phyloP scores from a whole-genome alignment of 805 yeast genomes.

The baker's yeast (Saccharomyces cerevisiae) region DNA sequence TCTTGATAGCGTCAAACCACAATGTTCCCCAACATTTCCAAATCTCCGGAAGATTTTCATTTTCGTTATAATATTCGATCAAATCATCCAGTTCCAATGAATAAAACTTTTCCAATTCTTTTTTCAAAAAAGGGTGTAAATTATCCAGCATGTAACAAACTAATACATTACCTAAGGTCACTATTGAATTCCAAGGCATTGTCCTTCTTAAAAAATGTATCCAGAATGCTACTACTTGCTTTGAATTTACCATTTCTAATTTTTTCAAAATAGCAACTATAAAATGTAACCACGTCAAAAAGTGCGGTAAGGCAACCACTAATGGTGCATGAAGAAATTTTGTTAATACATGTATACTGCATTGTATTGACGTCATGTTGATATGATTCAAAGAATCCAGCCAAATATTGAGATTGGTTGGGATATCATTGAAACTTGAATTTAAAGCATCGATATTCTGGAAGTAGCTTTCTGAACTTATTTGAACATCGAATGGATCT shows the following conservation, averaged over 20 bases:
- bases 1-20: constrained; percentile 57
- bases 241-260: constrained; percentile 26
- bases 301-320: constrained; percentile 61
- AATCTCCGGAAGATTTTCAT: constrained; percentile 63
- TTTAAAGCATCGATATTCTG: constrained; percentile 24
- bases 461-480: constrained; percentile 11
- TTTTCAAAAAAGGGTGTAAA: constrained; percentile 10
- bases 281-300: constrained; percentile 70
- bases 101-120: constrained; percentile 20
- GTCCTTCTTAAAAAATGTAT: constrained; percentile 36
- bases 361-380: constrained; percentile 57
- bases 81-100: constrained; percentile 31
- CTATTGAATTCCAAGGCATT: constrained; percentile 62
- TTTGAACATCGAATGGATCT: not conserved
- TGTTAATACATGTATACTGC: constrained; percentile 58
- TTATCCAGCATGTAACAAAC: constrained; percentile 30
- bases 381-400: constrained; percentile 45
- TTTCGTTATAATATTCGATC: constrained; percentile 43
- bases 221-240: constrained; percentile 23
- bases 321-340: constrained; percentile 63
- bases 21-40: constrained; percentile 83
- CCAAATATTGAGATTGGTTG: constrained; percentile 37
- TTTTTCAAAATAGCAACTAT: constrained; percentile 56
- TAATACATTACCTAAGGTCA: constrained; percentile 54
- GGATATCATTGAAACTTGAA: constrained; percentile 15